These are phyloP conservation scores for Medicago ruthenica DNA, from an alignment of 306 rosid genomes.

Conservation along the genomic window DNA sequence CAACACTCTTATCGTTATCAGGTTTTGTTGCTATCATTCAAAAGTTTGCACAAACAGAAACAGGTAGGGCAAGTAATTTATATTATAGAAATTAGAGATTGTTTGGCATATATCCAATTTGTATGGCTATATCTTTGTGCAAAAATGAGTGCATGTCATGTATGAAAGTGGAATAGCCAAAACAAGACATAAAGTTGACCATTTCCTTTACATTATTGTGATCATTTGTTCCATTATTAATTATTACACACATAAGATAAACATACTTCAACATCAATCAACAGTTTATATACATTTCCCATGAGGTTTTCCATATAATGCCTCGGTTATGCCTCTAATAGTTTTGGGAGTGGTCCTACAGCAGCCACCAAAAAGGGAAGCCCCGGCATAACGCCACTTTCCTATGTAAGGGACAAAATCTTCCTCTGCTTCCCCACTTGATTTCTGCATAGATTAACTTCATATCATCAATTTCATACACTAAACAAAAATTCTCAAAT, in stretches of 20 bases:
- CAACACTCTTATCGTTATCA: background rate
- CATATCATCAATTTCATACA: too few relatives aligned
- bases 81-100: background rate
- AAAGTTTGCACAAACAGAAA: background rate
- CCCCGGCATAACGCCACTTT: conserved; percentile 87
- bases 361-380: conserved; percentile 89
- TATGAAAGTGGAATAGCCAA: background rate
- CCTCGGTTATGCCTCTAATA: conserved; percentile 68
- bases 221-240: conserved; percentile 22
- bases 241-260: background rate
- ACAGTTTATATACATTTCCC: conserved; percentile 18
- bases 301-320: conserved; percentile 48
- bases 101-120: background rate
- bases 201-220: conserved; percentile 11
- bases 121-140: conserved; percentile 10
- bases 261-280: conserved; percentile 30
- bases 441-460: conserved; percentile 53
- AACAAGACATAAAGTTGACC: conserved; percentile 14
- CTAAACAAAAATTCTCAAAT: too few relatives aligned
- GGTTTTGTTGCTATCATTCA: background rate
- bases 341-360: conserved; percentile 92
- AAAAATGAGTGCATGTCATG: conserved; percentile 9
- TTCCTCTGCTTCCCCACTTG: conserved; percentile 55
- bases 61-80: background rate
- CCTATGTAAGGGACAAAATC: conserved; percentile 74